phyloP scores from a whole-genome alignment of 2,329 filamentous ascomycete species.

The Fusarium secorum region DNA sequence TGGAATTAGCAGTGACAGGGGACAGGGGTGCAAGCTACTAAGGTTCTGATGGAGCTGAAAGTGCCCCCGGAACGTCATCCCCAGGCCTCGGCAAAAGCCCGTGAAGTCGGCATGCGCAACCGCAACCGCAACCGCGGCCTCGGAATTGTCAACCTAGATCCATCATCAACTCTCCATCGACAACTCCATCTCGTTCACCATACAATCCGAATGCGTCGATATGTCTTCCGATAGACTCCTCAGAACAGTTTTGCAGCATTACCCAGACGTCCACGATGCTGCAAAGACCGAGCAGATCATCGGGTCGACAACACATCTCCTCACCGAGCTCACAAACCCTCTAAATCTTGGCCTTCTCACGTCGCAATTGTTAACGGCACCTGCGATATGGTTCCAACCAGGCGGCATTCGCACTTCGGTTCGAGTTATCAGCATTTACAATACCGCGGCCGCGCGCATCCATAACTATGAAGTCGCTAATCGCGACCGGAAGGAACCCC shows the following conservation, averaged over 20 bases:
- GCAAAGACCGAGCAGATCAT: constrained; percentile 64
- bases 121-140: constrained; percentile 21
- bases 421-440: constrained; percentile 74
- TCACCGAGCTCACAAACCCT: constrained; percentile 75
- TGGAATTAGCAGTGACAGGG: constrained; percentile 32
- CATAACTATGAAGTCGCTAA: constrained; percentile 57
- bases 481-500: constrained; percentile 42
- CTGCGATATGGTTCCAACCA: constrained; percentile 72
- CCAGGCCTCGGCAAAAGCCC: constrained; percentile 43
- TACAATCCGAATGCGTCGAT: constrained; percentile 17
- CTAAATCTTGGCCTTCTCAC: constrained; percentile 77
- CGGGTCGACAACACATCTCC: constrained; percentile 71
- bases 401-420: constrained; percentile 69
- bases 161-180: constrained; percentile 8
- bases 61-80: constrained; percentile 38
- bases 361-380: constrained; percentile 74
- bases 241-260: constrained; percentile 69
- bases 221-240: constrained; percentile 75
- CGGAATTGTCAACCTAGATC: constrained; percentile 11
- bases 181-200: background rate
- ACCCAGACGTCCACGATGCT: constrained; percentile 61
- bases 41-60: constrained; percentile 5
- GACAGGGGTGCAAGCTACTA: background rate
- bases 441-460: constrained; percentile 68
- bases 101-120: constrained; percentile 34